Evolutionary conservation across 352 stramenopile species (phyloP).

Genomic region (Elongisporangium prolatum): DNA sequence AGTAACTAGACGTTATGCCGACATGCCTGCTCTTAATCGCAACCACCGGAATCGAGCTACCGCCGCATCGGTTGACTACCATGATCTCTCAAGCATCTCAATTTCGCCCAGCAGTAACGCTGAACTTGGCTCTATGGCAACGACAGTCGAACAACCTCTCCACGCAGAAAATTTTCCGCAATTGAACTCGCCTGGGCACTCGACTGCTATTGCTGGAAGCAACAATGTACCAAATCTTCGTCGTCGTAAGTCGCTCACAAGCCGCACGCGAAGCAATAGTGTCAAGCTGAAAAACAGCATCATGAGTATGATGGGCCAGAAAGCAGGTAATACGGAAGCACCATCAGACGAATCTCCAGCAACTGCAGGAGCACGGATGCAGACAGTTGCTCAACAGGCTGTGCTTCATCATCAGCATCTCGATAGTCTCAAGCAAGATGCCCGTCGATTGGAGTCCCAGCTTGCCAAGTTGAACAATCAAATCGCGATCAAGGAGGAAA

Average conservation of each 20-base stretch:
- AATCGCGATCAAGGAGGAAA: conserved; percentile 57
- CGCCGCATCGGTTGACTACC: conserved; percentile 39
- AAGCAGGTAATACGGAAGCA: conserved; percentile 6
- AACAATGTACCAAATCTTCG: conserved; percentile 37
- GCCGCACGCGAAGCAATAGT: conserved; percentile 61
- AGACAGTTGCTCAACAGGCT: not conserved
- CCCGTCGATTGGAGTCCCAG: conserved; percentile 57
- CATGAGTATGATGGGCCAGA: conserved; percentile 57
- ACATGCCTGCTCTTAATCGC: not conserved
- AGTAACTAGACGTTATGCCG: conserved; percentile 8
- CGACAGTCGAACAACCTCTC: conserved; percentile 14
- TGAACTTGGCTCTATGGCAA: not conserved
- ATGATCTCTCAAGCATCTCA: conserved; percentile 38
- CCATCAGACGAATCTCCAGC: conserved; percentile 1
- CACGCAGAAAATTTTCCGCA: not conserved
- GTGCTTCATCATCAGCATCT: conserved; percentile 10
- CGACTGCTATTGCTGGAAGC: not conserved
- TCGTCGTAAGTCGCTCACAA: conserved; percentile 51
- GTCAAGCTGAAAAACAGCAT: conserved; percentile 51
- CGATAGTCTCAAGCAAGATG: conserved; percentile 49
- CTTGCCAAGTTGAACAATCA: conserved; percentile 59
- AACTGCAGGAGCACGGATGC: not conserved
- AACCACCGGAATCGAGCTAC: conserved; percentile 16
- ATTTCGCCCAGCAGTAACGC: not conserved
- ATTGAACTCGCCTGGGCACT: not conserved